A percentile compares a stretch with the other conserved stretches of the same genome.
Conservation (phyloP, 2,329 filamentous ascomycete genomes). For the Ophiobolus disseminans region DNA sequence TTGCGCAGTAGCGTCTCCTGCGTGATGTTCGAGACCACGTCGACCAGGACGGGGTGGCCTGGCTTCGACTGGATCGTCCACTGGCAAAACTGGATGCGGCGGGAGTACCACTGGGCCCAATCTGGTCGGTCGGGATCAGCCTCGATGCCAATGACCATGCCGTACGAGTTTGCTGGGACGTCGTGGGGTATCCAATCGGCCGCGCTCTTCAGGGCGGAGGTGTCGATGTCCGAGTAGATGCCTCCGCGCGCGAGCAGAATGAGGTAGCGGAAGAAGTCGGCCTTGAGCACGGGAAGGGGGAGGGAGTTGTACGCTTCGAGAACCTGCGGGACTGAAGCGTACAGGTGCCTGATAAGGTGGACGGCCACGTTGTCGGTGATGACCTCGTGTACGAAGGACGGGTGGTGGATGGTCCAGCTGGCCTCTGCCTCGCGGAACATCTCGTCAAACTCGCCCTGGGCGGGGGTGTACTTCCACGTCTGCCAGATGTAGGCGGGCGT, state of each 20-base stretch:
- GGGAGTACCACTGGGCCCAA: slow-evolving; percentile 95
- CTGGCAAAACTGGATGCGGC: slow-evolving; percentile 96
- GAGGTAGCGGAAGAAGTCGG: slow-evolving; percentile 72
- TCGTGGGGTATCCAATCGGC: slow-evolving; percentile 84
- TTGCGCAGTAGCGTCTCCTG: slow-evolving; percentile 79
- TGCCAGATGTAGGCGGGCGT: slow-evolving; percentile 99
- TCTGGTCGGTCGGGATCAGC: slow-evolving; percentile 92
- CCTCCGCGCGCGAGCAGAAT: slow-evolving; percentile 78
- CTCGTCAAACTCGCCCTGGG: slow-evolving; percentile 75
- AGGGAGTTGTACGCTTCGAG: slow-evolving; percentile 58
- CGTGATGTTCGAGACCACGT: slow-evolving; percentile 86
- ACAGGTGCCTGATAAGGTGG: slow-evolving; percentile 83
- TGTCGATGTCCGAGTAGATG: slow-evolving; percentile 86
- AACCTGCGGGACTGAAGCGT: slow-evolving; percentile 68
- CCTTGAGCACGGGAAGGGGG: slow-evolving; percentile 63
- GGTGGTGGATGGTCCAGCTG: slow-evolving; percentile 86
- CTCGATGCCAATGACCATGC: slow-evolving; percentile 92
- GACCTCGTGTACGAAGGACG: slow-evolving; percentile 93
- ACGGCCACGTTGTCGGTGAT: slow-evolving; percentile 89
- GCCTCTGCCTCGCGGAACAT: slow-evolving; percentile 83
- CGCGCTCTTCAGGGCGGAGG: slow-evolving; percentile 80
- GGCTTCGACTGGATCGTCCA: slow-evolving; percentile 98
- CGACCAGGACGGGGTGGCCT: slow-evolving; percentile 87
- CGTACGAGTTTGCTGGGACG: slow-evolving; percentile 78
- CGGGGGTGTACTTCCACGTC: slow-evolving; percentile 91